Evolutionary conservation across 345 rosid species (phyloP), one percentile per base, ranked within the genome.

Genomic region (Mercurialis annua): DNA sequence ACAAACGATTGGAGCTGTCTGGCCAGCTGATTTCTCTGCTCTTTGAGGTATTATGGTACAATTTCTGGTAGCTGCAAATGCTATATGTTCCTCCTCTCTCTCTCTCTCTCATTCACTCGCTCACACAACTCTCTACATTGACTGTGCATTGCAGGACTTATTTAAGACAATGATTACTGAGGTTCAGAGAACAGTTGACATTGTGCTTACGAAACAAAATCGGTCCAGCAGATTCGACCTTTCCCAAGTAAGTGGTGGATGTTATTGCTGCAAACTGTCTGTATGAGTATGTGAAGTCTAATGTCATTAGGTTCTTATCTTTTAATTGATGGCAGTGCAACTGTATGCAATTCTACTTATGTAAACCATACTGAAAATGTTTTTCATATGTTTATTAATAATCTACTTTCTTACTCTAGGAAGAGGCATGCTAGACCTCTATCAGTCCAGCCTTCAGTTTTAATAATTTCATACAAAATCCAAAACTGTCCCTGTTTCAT

Each of bases 11-110:
- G 81, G 98, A 90, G 83, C 71, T 93, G 69, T 93, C 94, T 34
- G 98, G 98, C 70, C 98, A 90, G 59, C 70, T 93, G 66, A 85
- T 93, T 38, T 90, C 97, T 74, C 81, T 93, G 70, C 92, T 90
- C 51, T 93, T 93, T 81, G 98, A 93, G 97, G 98, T 93, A 80
- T 51, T 57, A 11, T 50, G 47, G 59, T 58, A 67, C 33, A 34
- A 71, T 69, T 66, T 55, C 52, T 73, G 5, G 36, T 53, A 48
- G 26, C 23, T 31, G 11, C 6, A 43, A 24, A 47, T 14, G n/a
- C 11, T 7, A 20, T 31, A 33, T 20, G 2, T 58, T 40, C 44
- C 44, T 40, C 11, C 44, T 40, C 8, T 40, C 40, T 34, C 40
- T 9, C 40, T 16, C 67, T 6, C 26, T 16, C 30, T 51, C 42